A percentile compares a stretch with the other conserved stretches of the same genome.
These are phyloP conservation scores for Asterophora parasitica DNA, from an alignment of 768 basidiomycete species.

Conservation along the genomic window DNA sequence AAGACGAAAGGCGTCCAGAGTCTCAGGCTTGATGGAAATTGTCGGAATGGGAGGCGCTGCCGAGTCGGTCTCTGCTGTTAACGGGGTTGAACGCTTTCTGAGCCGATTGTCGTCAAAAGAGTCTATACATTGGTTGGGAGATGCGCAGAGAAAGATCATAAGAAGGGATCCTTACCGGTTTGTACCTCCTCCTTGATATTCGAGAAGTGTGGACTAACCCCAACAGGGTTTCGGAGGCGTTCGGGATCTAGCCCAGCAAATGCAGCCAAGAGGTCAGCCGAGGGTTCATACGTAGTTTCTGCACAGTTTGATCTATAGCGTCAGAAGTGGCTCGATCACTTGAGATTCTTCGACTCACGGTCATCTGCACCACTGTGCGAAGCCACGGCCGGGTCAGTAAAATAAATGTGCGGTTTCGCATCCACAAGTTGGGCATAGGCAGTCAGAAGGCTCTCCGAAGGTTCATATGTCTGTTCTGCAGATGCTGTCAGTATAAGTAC, in stretches of 20 bases:
- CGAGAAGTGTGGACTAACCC: neutral
- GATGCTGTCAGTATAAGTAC: neutral
- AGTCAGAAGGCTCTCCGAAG: slow-evolving; percentile 12
- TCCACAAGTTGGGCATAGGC: slow-evolving; percentile 1
- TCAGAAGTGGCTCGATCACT: neutral
- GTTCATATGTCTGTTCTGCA: slow-evolving; percentile 7
- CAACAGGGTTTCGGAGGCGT: neutral
- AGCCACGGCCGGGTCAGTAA: too few relatives aligned
- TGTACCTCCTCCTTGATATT: neutral
- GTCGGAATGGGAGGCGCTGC: neutral
- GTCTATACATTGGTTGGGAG: too few relatives aligned
- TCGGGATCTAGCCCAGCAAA: slow-evolving; percentile 6
- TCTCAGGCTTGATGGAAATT: slow-evolving; percentile 10
- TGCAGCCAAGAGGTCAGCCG: slow-evolving; percentile 11
- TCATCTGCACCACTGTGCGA: too few relatives aligned
- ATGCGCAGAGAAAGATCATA: neutral
- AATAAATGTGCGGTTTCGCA: too few relatives aligned
- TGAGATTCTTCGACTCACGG: too few relatives aligned
- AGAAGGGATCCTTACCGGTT: neutral
- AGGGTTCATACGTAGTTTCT: slow-evolving; percentile 11
- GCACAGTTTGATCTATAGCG: neutral
- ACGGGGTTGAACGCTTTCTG: slow-evolving; percentile 1
- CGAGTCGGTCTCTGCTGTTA: neutral
- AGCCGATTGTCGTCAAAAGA: neutral
- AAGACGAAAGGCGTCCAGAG: slow-evolving; percentile 1